phyloP scores from a whole-genome alignment of 331 rosid species.

The Ulmus americana region DNA sequence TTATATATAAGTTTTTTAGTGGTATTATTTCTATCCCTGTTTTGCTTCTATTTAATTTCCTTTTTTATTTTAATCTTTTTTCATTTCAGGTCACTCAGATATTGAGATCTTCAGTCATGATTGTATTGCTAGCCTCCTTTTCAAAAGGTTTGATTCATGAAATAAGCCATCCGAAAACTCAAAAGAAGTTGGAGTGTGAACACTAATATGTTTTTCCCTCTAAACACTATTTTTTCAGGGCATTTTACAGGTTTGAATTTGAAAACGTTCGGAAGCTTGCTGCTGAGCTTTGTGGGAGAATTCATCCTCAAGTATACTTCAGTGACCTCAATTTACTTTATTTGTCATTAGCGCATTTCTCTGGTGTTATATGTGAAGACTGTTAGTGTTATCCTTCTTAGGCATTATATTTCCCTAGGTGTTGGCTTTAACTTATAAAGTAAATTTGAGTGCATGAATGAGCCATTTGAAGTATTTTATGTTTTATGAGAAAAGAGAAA shows the following conservation, averaged over 20 bases:
- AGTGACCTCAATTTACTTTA: neutral
- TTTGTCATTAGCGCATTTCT: neutral
- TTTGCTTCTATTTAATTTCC: neutral
- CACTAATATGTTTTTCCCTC: conserved; percentile 11
- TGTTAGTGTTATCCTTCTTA: neutral
- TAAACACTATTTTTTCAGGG: conserved; percentile 43
- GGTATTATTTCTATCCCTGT: neutral
- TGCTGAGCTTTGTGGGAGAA: conserved; percentile 90
- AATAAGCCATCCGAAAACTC: conserved; percentile 2
- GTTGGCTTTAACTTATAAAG: conserved; percentile 17
- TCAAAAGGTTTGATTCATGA: conserved; percentile 44
- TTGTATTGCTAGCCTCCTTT: conserved; percentile 50
- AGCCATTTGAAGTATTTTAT: neutral
- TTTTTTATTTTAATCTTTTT: neutral
- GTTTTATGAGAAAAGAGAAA: no score
- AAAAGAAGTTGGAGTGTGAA: conserved; percentile 14
- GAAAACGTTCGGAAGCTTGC: conserved; percentile 81
- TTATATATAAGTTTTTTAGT: neutral
- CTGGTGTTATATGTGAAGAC: conserved; percentile 8
- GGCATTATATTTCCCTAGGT: conserved; percentile 1
- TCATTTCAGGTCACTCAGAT: conserved; percentile 33
- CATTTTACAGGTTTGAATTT: conserved; percentile 63
- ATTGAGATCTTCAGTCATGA: conserved; percentile 32
- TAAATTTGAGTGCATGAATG: neutral
- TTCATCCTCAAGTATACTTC: conserved; percentile 70